These are phyloP conservation scores for Zygosaccharomyces siamensis DNA, from an alignment of 805 yeast species.

Conservation along the genomic window DNA sequence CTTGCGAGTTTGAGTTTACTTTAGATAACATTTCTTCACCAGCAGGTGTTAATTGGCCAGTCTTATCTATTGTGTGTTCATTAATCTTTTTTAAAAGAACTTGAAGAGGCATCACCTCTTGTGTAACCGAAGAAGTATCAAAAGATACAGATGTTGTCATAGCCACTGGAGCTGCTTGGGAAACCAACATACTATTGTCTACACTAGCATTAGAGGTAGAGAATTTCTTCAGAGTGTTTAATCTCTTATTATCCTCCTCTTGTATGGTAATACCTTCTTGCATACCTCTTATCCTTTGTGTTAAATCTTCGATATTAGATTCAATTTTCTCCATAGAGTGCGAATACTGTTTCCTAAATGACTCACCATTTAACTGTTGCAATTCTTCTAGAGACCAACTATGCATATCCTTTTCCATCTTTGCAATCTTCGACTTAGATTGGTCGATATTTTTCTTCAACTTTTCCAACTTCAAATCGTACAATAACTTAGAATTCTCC, in stretches of 20 bases:
- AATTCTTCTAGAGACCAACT: constrained; percentile 24
- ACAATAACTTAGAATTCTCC: constrained; percentile 32
- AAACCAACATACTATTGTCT: neutral
- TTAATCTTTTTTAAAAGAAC: constrained; percentile 21
- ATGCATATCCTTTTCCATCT: constrained; percentile 30
- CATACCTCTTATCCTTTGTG: constrained; percentile 11
- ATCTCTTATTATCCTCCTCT: constrained; percentile 24
- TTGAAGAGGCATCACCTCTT: neutral
- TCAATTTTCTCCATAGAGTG: constrained; percentile 10
- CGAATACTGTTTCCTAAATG: constrained; percentile 15
- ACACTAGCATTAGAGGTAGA: constrained; percentile 9
- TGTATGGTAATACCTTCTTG: constrained; percentile 21
- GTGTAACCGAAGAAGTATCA: neutral
- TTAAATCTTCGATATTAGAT: constrained; percentile 11
- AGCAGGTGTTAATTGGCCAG: constrained; percentile 23
- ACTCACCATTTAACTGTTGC: constrained; percentile 15
- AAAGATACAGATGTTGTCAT: neutral
- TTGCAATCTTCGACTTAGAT: constrained; percentile 20
- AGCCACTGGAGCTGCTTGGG: neutral
- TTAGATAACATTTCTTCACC: constrained; percentile 28
- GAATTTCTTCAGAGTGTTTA: constrained; percentile 20
- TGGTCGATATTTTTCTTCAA: constrained; percentile 27
- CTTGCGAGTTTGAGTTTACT: constrained; percentile 21
- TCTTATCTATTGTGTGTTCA: constrained; percentile 23
- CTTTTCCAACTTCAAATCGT: constrained; percentile 31